A percentile compares a stretch with the other conserved stretches of the same genome.
phyloP scores from a whole-genome alignment of 768 basidiomycete species.

The Xerocomus potaroensis region DNA sequence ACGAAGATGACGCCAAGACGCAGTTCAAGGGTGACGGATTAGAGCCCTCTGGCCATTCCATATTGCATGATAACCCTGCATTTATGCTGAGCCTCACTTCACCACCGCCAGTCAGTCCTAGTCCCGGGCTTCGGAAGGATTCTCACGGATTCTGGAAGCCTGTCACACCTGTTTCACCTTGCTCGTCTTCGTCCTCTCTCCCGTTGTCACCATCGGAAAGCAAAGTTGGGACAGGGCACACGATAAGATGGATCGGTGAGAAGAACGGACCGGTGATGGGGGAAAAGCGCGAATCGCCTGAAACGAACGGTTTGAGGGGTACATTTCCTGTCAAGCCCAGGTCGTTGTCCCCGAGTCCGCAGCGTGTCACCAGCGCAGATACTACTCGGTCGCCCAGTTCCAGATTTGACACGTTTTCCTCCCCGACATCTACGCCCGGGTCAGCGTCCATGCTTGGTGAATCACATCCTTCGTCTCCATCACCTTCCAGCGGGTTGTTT shows the following conservation, averaged over 20 bases:
- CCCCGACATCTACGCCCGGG: conserved; percentile 8
- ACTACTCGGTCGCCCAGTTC: conserved; percentile 13
- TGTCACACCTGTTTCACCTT: conserved; percentile 13
- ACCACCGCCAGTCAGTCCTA: conserved; percentile 7
- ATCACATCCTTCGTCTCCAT: conserved; percentile 8
- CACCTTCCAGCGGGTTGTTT: neutral
- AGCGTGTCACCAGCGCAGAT: neutral
- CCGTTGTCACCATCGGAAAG: conserved; percentile 14
- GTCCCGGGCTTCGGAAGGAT: conserved; percentile 18
- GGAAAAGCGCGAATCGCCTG: neutral
- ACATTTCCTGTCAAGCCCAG: conserved; percentile 9
- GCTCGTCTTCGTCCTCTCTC: conserved; percentile 14
- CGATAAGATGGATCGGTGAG: conserved; percentile 6
- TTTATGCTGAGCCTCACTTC: conserved; percentile 9
- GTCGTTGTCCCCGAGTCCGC: conserved; percentile 15
- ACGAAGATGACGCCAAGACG: conserved; percentile 2
- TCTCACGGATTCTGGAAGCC: conserved; percentile 29
- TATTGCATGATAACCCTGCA: conserved; percentile 2
- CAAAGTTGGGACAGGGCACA: neutral
- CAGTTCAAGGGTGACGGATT: neutral
- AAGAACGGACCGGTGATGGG: neutral
- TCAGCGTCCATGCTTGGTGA: conserved; percentile 5
- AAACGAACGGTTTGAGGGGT: neutral
- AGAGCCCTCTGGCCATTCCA: neutral
- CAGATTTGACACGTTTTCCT: conserved; percentile 3